Evolutionary conservation across 768 basidiomycete species (phyloP), one percentile per base, ranked within the genome.

Genomic region (Clitopilus hobsonii): DNA sequence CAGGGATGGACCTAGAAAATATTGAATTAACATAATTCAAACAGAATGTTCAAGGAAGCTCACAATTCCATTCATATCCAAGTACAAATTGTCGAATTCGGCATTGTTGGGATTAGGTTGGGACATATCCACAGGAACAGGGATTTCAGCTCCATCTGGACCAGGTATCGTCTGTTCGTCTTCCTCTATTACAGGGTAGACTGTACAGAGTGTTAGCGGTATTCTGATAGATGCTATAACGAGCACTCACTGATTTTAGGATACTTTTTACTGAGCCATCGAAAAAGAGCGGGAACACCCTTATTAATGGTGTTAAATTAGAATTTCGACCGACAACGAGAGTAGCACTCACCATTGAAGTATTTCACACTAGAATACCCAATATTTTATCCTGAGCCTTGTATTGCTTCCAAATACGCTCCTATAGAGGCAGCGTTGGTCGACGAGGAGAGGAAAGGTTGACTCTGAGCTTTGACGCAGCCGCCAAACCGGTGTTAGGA

Each of bases 31-130:
- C 50, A 52, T 30, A 38, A 18, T 8, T 36, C 41, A 10, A 50
- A 49, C 32, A 10, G 36, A 26, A 32, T 20, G 24, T 50, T 6
- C n/a, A 45, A 41, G n/a, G 18, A 25, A 20, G 75, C 88, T 60
- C 61, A 93, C 97, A 69, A 98, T 98, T 61, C 93, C 97, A 69
- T 99, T 99, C 97, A 99, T 98, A 68, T 99, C 96, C 38, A 99
- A 79, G 69, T 99, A 99, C 47, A 99, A 76, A 69, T 92, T 94
- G 74, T 99, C 97, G 61, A 95, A 93, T 74, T 99, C 97, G 55
- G 79, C 76, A 23, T 89, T 93, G 68, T 99, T 99, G n/a, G 97
- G 97, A 69, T 99, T 99, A 27, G 89, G 79, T 30, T 74, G 67
- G 26, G 82, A 73, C 58, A 89, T 92, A 69, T 94, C 89, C 45